These are phyloP conservation scores for Daphne laureola DNA, from an alignment of 441 rosid genomes.

Conservation along the genomic window DNA sequence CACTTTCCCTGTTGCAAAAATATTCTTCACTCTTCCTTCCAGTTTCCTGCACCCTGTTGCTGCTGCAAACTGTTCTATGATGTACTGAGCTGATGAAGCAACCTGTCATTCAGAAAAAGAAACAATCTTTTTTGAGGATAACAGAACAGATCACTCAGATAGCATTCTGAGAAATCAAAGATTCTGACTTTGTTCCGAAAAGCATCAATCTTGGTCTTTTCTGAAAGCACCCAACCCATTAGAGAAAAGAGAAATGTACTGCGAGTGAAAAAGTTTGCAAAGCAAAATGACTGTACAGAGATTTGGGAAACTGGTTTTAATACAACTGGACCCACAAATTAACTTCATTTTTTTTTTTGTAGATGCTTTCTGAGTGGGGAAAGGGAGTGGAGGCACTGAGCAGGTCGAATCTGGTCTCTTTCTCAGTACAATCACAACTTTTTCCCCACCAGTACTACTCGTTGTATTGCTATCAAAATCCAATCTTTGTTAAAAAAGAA, in stretches of 20 bases:
- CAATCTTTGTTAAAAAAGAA: too few species aligned
- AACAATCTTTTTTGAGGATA: too few species aligned
- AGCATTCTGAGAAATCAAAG: slow-evolving; percentile 5
- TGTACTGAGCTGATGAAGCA: slow-evolving; percentile 91
- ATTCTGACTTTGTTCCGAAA: background rate
- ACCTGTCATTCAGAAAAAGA: slow-evolving; percentile 31
- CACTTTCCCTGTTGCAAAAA: slow-evolving; percentile 73
- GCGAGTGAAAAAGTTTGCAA: background rate
- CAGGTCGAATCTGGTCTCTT: slow-evolving; percentile 10
- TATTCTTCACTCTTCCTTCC: slow-evolving; percentile 59
- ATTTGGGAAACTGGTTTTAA: background rate
- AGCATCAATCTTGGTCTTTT: slow-evolving; percentile 3
- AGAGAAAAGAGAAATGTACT: too few species aligned
- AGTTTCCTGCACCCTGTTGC: slow-evolving; percentile 91
- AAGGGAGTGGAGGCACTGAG: slow-evolving; percentile 9
- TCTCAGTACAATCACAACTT: background rate
- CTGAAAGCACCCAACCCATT: too few species aligned
- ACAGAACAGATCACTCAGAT: too few species aligned
- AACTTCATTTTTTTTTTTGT: slow-evolving; percentile 1
- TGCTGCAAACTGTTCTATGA: slow-evolving; percentile 77
- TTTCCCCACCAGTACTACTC: slow-evolving; percentile 1
- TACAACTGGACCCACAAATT: slow-evolving; percentile 19
- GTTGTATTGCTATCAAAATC: background rate
- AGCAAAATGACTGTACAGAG: background rate
- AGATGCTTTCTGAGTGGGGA: slow-evolving; percentile 17